phyloP scores from a whole-genome alignment of 768 basidiomycete genomes.

The Kwoniella dejecticola region DNA sequence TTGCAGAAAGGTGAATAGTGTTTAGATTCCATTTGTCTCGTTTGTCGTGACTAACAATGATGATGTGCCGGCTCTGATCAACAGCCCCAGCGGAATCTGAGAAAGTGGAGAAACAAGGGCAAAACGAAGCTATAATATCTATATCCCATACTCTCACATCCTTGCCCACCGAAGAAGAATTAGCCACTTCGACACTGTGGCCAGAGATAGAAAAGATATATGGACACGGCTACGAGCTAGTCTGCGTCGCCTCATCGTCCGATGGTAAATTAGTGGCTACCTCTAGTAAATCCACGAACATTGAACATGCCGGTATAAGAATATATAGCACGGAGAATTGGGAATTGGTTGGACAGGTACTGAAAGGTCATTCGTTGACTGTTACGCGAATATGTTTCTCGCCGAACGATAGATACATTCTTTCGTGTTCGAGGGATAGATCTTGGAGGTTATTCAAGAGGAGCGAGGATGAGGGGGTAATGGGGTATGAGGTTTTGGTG shows the following conservation, averaged over 20 bases:
- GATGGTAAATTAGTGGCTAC: slow-evolving; percentile 73
- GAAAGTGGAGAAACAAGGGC: slow-evolving; percentile 19
- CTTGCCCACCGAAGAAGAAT: slow-evolving; percentile 81
- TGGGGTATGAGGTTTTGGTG: slow-evolving; percentile 63
- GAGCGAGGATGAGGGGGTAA: slow-evolving; percentile 42
- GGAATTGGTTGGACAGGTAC: slow-evolving; percentile 69
- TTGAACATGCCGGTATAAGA: slow-evolving; percentile 87
- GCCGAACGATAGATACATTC: slow-evolving; percentile 72
- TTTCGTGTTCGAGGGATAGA: slow-evolving; percentile 88
- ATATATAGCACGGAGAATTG: slow-evolving; percentile 74
- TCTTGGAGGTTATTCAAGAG: slow-evolving; percentile 79
- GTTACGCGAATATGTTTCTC: slow-evolving; percentile 90
- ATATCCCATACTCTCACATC: slow-evolving; percentile 49
- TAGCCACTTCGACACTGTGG: slow-evolving; percentile 86
- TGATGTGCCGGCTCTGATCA: neutral
- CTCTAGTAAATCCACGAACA: slow-evolving; percentile 81
- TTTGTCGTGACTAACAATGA: too few relatives aligned
- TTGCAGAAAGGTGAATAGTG: slow-evolving; percentile 64
- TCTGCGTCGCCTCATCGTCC: slow-evolving; percentile 75
- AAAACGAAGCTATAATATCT: slow-evolving; percentile 51
- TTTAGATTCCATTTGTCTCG: too few relatives aligned
- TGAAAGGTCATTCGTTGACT: slow-evolving; percentile 83
- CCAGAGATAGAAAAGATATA: slow-evolving; percentile 96
- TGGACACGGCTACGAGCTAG: slow-evolving; percentile 97
- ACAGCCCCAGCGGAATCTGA: slow-evolving; percentile 34